Conservation (phyloP, 2,329 filamentous ascomycete genomes). For the Hymenoscyphus albidus region DNA sequence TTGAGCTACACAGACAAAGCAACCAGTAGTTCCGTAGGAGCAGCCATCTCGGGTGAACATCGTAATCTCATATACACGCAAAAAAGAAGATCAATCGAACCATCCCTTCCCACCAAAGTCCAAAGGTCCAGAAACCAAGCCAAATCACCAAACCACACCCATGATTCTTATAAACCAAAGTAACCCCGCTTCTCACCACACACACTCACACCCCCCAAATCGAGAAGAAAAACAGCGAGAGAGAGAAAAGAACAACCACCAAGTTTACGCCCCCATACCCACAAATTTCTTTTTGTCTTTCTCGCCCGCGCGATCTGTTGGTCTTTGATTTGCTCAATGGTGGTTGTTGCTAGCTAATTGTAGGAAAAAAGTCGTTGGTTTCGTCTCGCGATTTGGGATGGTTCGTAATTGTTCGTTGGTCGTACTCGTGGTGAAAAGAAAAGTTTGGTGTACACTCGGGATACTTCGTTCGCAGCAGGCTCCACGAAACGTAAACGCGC, state of each 20-base stretch:
- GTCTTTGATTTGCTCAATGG: not conserved
- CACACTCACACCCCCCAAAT: conserved; percentile 9
- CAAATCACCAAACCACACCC: conserved; percentile 8
- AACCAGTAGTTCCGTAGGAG: conserved; percentile 14
- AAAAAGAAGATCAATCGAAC: conserved; percentile 15
- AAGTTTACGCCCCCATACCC: conserved; percentile 6
- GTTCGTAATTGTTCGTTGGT: conserved; percentile 18
- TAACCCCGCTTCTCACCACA: too few relatives aligned
- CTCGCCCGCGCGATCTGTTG: conserved; percentile 9
- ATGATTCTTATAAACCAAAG: conserved; percentile 16
- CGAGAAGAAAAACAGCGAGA: conserved; percentile 5
- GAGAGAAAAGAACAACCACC: not conserved
- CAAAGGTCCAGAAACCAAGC: too few relatives aligned
- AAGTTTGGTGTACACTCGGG: conserved; percentile 28
- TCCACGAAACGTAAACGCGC: conserved; percentile 25
- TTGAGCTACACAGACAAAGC: conserved; percentile 23
- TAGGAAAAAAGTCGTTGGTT: conserved; percentile 18
- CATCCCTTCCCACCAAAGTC: too few relatives aligned
- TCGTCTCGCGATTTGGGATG: conserved; percentile 18
- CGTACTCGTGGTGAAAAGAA: conserved; percentile 23
- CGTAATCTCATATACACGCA: conserved; percentile 31
- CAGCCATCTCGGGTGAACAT: conserved; percentile 22
- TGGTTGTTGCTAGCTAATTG: conserved; percentile 11
- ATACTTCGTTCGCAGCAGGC: conserved; percentile 19
- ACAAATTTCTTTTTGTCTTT: conserved; percentile 12